Percentiles rank a stretch among this genome's conserved stretches.
phyloP scores from a whole-genome alignment of 441 rosid species.

The Jatropha multifida region DNA sequence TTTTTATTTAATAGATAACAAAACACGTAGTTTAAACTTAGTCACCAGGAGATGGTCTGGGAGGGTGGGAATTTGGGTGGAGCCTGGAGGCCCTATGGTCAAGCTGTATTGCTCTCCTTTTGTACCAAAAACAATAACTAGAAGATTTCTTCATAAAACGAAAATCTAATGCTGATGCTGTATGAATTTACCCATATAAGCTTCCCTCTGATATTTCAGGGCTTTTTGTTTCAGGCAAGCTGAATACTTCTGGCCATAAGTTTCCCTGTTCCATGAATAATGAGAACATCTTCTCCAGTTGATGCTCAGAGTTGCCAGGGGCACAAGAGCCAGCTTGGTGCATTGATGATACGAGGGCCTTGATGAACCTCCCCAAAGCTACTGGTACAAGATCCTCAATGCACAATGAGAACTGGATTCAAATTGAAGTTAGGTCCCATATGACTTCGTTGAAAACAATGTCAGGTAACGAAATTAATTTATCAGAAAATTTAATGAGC shows the following conservation, averaged over 20 bases:
- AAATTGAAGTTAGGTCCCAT: constrained; percentile 30
- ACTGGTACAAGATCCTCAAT: constrained; percentile 92
- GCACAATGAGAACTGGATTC: constrained; percentile 84
- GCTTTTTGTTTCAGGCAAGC: constrained; percentile 67
- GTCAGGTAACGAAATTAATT: constrained; percentile 5
- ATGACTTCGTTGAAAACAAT: constrained; percentile 18
- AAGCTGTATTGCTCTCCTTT: neutral
- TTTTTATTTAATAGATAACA: neutral
- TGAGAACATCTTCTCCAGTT: constrained; percentile 83
- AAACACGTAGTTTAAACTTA: neutral
- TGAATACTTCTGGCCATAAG: constrained; percentile 88
- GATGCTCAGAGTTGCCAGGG: constrained; percentile 49
- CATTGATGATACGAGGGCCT: constrained; percentile 67
- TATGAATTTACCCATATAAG: constrained; percentile 71
- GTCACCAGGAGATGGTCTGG: neutral
- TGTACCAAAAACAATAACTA: neutral
- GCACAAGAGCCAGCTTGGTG: constrained; percentile 41
- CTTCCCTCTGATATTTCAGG: constrained; percentile 73
- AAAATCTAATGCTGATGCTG: constrained; percentile 4
- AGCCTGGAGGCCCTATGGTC: neutral
- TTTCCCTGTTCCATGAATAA: constrained; percentile 95
- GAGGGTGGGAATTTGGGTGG: neutral
- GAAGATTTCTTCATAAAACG: constrained; percentile 12
- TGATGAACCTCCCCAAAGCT: constrained; percentile 85
- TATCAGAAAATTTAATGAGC: constrained; percentile 5